phyloP scores from a whole-genome alignment of 83 land plant species.

The Picea mariana region DNA sequence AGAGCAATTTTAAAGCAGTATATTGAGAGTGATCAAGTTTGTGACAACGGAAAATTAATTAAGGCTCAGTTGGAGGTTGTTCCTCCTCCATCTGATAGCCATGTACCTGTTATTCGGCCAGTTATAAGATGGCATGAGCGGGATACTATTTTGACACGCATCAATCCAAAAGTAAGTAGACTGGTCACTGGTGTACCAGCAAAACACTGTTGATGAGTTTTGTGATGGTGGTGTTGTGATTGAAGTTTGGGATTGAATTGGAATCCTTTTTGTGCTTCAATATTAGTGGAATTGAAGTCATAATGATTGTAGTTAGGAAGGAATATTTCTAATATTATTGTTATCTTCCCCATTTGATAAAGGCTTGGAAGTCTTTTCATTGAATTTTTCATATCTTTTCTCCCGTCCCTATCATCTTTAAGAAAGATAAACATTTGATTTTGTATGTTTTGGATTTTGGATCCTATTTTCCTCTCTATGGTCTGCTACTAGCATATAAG shows the following conservation, averaged over 20 bases:
- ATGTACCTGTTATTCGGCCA: constrained; percentile 69
- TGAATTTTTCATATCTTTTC: too few species aligned
- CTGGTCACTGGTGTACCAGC: too few species aligned
- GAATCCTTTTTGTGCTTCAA: not conserved
- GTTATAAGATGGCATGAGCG: constrained; percentile 78
- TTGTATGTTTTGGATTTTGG: too few species aligned
- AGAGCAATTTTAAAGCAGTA: constrained; percentile 51
- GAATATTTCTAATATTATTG: not conserved
- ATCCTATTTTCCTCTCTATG: too few species aligned
- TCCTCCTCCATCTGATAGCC: constrained; percentile 69
- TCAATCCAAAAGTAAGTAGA: too few species aligned
- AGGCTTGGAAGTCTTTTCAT: too few species aligned
- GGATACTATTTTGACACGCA: too few species aligned
- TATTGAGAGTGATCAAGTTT: constrained; percentile 80
- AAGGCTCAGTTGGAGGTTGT: constrained; percentile 83
- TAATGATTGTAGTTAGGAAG: not conserved
- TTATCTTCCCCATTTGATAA: not conserved
- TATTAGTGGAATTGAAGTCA: constrained; percentile 1
- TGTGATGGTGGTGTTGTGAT: too few species aligned
- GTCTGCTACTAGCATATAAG: too few species aligned
- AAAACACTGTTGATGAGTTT: too few species aligned
- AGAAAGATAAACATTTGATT: too few species aligned
- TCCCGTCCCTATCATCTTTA: not conserved
- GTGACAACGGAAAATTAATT: constrained; percentile 48
- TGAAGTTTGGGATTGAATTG: not conserved